These are phyloP conservation scores for Pogostemon cablin DNA, from an alignment of 257 asterid genomes.

Conservation along the genomic window DNA sequence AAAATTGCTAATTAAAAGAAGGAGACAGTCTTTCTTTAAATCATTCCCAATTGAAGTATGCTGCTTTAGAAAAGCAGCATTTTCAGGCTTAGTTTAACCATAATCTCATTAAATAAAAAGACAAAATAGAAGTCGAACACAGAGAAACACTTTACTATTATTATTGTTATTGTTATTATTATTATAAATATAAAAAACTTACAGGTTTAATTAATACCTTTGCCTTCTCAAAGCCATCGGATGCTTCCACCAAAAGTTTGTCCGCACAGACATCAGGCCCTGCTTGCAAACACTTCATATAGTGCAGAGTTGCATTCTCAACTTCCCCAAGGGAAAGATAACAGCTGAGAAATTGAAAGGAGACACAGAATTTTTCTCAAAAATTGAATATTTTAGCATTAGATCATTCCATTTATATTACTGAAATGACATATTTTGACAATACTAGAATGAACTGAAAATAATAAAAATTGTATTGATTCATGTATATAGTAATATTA, in stretches of 20 bases:
- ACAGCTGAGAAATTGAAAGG: conserved; percentile 61
- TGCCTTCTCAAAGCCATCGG: conserved; percentile 84
- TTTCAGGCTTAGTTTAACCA: background rate
- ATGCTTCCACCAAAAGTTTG: conserved; percentile 81
- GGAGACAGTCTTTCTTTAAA: no score
- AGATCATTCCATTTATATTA: no score
- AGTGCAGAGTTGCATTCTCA: conserved; percentile 77
- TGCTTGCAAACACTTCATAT: conserved; percentile 76
- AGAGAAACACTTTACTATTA: background rate
- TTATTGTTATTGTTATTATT: no score
- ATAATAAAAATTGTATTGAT: no score
- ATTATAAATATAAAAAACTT: background rate
- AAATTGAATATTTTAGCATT: no score
- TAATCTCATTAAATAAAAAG: background rate
- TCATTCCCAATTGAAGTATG: background rate
- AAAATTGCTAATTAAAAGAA: no score
- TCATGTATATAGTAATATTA: background rate
- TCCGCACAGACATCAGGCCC: conserved; percentile 70
- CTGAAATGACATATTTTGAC: no score
- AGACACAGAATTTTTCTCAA: conserved; percentile 8
- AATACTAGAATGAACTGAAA: no score
- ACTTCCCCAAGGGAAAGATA: conserved; percentile 90
- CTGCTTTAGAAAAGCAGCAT: background rate
- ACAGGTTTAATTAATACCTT: conserved; percentile 49
- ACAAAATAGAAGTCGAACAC: background rate